phyloP scores from a whole-genome alignment of 495 filamentous ascomycete genomes.

The Aspergillus steynii region DNA sequence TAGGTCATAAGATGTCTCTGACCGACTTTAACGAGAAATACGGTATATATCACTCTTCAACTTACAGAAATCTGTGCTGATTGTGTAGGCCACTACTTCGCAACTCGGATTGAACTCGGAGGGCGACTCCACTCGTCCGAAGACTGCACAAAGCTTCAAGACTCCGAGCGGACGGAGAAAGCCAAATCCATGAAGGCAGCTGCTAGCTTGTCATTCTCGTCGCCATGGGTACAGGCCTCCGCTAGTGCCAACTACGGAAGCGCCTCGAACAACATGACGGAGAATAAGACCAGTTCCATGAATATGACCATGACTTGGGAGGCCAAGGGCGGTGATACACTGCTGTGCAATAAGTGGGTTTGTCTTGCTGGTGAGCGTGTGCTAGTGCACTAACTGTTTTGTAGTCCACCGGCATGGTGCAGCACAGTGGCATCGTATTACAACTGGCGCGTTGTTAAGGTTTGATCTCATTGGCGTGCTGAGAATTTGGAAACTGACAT shows the following conservation, averaged over 20 bases:
- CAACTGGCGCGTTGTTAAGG: slow-evolving; percentile 16
- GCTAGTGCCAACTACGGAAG: slow-evolving; percentile 3
- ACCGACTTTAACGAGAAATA: slow-evolving; percentile 12
- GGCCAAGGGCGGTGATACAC: slow-evolving; percentile 14
- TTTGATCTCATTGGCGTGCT: background rate
- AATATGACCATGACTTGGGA: slow-evolving; percentile 7
- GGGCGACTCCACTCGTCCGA: slow-evolving; percentile 8
- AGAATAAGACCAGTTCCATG: background rate
- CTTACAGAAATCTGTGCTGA: background rate
- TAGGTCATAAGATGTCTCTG: background rate
- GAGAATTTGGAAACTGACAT: too few species aligned
- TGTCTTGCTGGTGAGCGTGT: too few species aligned
- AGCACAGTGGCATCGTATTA: slow-evolving; percentile 14
- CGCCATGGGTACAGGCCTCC: slow-evolving; percentile 11
- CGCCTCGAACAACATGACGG: background rate
- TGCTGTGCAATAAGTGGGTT: slow-evolving; percentile 16
- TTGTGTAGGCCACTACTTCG: slow-evolving; percentile 8
- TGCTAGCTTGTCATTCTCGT: slow-evolving; percentile 13
- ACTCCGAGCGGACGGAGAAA: background rate
- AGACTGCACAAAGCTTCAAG: background rate
- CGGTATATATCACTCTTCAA: background rate
- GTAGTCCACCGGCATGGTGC: slow-evolving; percentile 12
- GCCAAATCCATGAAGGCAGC: slow-evolving; percentile 5
- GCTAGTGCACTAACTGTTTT: background rate
- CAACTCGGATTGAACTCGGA: slow-evolving; percentile 11